Evolutionary conservation across 306 rosid genomes (phyloP).

Genomic region (Argentina anserina): DNA sequence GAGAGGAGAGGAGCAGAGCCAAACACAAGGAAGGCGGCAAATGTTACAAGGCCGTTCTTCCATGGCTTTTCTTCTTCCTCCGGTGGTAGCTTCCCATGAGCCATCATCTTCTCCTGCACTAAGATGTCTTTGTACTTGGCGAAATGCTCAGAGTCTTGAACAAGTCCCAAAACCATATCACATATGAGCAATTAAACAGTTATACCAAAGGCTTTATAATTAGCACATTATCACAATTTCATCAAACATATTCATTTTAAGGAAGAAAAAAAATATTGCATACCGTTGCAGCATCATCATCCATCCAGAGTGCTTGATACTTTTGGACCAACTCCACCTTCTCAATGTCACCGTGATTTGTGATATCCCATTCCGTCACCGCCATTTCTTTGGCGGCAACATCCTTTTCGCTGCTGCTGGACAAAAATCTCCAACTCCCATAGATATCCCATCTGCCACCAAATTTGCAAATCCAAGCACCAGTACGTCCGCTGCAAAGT

Average conservation of each 20-base stretch:
- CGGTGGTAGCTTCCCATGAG: constrained; percentile 39
- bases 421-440: constrained; percentile 68
- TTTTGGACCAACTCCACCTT: constrained; percentile 28
- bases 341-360: constrained; percentile 31
- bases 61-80: constrained; percentile 51
- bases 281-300: constrained; percentile 48
- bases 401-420: constrained; percentile 45
- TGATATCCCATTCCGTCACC: constrained; percentile 54
- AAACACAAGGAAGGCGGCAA: constrained; percentile 44
- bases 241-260: not conserved
- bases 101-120: constrained; percentile 54
- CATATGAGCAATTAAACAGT: constrained; percentile 8
- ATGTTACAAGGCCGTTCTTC: constrained; percentile 54
- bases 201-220: not conserved
- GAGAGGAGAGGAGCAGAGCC: constrained; percentile 52
- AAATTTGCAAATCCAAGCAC: constrained; percentile 68
- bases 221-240: not conserved
- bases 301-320: constrained; percentile 61
- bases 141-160: constrained; percentile 53
- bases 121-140: constrained; percentile 50
- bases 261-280: not conserved
- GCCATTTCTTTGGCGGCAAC: constrained; percentile 37
- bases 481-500: constrained; percentile 37
- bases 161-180: not conserved
- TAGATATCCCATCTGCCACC: constrained; percentile 71